Evolutionary conservation across 495 filamentous ascomycete genomes (phyloP).

Genomic region (Aspergillus ellipticus): DNA sequence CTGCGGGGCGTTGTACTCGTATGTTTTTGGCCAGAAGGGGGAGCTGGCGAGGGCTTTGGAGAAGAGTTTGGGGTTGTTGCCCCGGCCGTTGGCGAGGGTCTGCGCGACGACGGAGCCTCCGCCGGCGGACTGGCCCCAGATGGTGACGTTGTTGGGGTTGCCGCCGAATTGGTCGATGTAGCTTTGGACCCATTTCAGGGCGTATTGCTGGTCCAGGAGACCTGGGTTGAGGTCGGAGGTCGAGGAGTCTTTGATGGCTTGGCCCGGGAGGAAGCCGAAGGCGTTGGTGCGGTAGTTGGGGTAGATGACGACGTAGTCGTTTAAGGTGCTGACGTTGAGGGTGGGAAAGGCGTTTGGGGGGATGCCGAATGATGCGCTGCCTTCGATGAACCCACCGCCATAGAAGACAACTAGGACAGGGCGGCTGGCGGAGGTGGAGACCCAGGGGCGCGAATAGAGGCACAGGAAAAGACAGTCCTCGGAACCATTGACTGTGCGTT

Average conservation of each 20-base stretch:
- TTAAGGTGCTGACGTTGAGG: constrained; percentile 43
- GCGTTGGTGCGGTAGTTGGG: constrained; percentile 56
- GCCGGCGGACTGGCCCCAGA: constrained; percentile 54
- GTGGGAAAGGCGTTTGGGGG: constrained; percentile 56
- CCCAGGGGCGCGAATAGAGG: constrained; percentile 57
- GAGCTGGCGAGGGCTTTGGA: constrained; percentile 54
- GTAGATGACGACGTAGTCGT: constrained; percentile 51
- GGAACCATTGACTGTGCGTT: constrained; percentile 54
- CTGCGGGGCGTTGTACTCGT: constrained; percentile 45
- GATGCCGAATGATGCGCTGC: constrained; percentile 48
- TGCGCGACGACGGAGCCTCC: constrained; percentile 55
- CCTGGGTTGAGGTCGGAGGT: constrained; percentile 50
- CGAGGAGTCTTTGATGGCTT: constrained; percentile 42
- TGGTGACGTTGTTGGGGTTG: constrained; percentile 46
- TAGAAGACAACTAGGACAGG: constrained; percentile 60
- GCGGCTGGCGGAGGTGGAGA: constrained; percentile 28
- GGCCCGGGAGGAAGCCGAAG: constrained; percentile 56
- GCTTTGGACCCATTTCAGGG: constrained; percentile 51
- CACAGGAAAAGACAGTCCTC: constrained; percentile 62
- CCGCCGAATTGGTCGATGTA: constrained; percentile 51
- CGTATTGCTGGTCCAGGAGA: constrained; percentile 47
- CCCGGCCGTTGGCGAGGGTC: constrained; percentile 44
- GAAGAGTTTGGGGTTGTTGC: constrained; percentile 37
- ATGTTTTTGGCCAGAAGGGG: constrained; percentile 61
- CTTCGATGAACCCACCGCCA: constrained; percentile 61